Conservation (phyloP, 305 asterid genomes). For the Fraxinus baroniana region DNA sequence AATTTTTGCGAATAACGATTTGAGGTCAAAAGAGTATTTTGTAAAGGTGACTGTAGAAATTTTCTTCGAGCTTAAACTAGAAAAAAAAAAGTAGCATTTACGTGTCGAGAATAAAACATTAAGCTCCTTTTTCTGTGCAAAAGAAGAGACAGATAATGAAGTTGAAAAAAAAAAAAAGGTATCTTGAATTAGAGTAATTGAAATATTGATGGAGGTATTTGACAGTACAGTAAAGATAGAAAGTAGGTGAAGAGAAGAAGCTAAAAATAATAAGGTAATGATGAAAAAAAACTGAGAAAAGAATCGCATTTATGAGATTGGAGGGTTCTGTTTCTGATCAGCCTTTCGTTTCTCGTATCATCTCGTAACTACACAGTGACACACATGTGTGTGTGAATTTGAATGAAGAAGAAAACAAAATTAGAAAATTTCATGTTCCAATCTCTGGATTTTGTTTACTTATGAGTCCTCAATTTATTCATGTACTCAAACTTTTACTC, state of each 20-base stretch:
- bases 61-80: slow-evolving; percentile 8
- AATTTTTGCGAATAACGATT: neutral
- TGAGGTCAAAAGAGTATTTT: neutral
- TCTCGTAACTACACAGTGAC: too few species aligned
- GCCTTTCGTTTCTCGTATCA: slow-evolving; percentile 49
- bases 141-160: slow-evolving; percentile 9
- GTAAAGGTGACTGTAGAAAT: neutral
- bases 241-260: slow-evolving; percentile 50
- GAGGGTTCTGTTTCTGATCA: slow-evolving; percentile 41
- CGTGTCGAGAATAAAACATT: neutral
- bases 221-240: slow-evolving; percentile 23
- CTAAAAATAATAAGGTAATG: slow-evolving; percentile 73
- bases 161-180: neutral
- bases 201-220: slow-evolving; percentile 11
- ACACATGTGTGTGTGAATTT: slow-evolving; percentile 44
- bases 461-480: neutral
- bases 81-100: neutral
- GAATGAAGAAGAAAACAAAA: slow-evolving; percentile 25
- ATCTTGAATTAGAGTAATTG: neutral
- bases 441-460: neutral
- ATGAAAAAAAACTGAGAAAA: slow-evolving; percentile 39
- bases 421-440: neutral
- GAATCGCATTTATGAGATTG: slow-evolving; percentile 49
- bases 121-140: slow-evolving; percentile 12
- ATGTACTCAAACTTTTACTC: neutral